Evolutionary conservation across 129 eudicot genomes (phyloP).

Genomic region (Tagetes patula): DNA sequence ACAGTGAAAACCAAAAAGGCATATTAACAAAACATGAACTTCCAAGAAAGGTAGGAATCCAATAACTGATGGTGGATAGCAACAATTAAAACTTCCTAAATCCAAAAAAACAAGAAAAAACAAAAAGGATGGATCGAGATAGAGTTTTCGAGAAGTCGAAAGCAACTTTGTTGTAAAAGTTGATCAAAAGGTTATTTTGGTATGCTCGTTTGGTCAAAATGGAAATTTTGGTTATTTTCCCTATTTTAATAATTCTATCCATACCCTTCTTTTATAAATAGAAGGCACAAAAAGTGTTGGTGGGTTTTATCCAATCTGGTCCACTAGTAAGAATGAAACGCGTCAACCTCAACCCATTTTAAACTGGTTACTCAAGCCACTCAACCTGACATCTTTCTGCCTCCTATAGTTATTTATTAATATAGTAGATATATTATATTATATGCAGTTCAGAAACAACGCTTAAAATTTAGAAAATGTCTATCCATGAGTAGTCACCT

Average conservation of each 20-base stretch:
- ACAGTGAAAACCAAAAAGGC: too few species aligned
- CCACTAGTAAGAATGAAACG: background rate
- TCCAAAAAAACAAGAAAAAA: too few species aligned
- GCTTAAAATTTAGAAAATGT: background rate
- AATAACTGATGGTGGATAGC: too few species aligned
- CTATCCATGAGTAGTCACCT: conserved; percentile 41
- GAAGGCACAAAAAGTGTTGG: background rate
- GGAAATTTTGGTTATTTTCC: background rate
- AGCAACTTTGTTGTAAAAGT: background rate
- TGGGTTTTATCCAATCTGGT: background rate
- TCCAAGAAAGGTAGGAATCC: background rate
- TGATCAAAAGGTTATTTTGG: too few species aligned
- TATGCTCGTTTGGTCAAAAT: background rate
- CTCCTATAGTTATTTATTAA: background rate
- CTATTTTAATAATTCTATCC: too few species aligned
- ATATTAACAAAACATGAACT: too few species aligned
- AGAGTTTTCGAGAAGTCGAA: too few species aligned
- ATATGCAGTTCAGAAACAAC: background rate
- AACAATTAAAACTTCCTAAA: too few species aligned
- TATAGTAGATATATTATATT: background rate
- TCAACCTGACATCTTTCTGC: background rate
- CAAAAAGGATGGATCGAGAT: background rate
- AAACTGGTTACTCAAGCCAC: background rate
- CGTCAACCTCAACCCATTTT: background rate
- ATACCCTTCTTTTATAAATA: background rate